Evolutionary conservation across 495 filamentous ascomycete species (phyloP).

Genomic region (Lasiosphaeria ovina): DNA sequence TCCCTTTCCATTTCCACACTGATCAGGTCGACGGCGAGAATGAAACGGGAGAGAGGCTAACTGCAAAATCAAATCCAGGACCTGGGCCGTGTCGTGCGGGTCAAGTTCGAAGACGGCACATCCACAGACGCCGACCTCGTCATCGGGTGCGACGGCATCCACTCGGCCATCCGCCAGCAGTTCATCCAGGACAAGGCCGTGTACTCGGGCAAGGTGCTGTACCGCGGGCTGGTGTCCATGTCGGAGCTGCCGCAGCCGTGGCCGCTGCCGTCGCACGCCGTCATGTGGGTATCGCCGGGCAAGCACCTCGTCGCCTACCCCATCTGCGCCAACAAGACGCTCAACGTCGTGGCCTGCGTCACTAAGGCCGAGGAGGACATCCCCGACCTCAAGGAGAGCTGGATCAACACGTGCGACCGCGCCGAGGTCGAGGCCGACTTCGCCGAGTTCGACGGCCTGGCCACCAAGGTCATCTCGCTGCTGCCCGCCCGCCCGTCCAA

Average conservation of each 20-base stretch:
- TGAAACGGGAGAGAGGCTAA: no score
- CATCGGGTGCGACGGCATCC: conserved; percentile 58
- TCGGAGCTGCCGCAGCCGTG: conserved; percentile 30
- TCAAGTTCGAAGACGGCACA: conserved; percentile 32
- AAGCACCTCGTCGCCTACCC: conserved; percentile 52
- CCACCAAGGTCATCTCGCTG: conserved; percentile 27
- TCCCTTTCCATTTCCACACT: no score
- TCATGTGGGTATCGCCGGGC: conserved; percentile 37
- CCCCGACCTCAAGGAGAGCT: conserved; percentile 32
- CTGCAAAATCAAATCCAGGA: conserved; percentile 5
- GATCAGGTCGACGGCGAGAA: no score
- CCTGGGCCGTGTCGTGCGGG: conserved; percentile 9
- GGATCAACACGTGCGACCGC: conserved; percentile 33
- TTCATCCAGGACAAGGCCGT: conserved; percentile 32
- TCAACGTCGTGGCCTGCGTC: conserved; percentile 52
- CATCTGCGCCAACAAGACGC: conserved; percentile 32
- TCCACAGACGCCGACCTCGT: conserved; percentile 34
- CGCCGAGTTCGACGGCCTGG: conserved; percentile 27
- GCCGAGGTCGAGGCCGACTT: conserved; percentile 37
- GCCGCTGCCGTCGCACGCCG: conserved; percentile 28
- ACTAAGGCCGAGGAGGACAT: conserved; percentile 28
- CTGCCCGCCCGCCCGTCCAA: conserved; percentile 34
- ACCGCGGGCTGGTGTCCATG: conserved; percentile 51
- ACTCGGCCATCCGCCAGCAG: conserved; percentile 43
- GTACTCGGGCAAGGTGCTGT: conserved; percentile 48